Conservation (phyloP, 2,329 filamentous ascomycete genomes). For the Calonectria hawksworthii region DNA sequence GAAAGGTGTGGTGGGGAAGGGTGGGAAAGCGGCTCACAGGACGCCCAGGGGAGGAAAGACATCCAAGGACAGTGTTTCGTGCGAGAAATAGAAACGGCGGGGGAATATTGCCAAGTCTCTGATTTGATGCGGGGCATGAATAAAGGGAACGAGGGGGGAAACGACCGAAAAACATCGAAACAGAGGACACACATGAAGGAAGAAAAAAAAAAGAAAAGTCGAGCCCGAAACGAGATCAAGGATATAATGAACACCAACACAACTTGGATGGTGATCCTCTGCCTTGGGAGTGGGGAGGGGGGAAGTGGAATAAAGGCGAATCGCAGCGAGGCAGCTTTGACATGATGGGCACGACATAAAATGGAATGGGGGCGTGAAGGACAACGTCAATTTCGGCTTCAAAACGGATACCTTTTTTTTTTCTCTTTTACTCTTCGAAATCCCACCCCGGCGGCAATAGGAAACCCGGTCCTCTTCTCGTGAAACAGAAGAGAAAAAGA, state of each 20-base stretch:
- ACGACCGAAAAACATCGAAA: neutral
- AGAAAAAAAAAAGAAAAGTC: neutral
- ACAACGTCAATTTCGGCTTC: neutral
- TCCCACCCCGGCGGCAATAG: neutral
- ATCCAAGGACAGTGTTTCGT: neutral
- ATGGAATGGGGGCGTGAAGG: neutral
- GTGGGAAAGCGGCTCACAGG: constrained; percentile 36
- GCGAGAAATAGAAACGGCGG: neutral
- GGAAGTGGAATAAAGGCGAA: neutral
- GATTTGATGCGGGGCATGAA: neutral
- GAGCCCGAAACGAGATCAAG: neutral
- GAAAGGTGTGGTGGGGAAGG: neutral
- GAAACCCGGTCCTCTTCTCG: neutral
- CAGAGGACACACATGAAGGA: neutral
- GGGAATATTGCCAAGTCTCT: neutral
- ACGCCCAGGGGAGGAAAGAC: constrained; percentile 10
- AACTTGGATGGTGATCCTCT: neutral
- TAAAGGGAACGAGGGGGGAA: neutral
- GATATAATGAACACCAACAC: neutral
- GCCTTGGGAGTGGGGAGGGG: neutral
- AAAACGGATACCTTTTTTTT: neutral
- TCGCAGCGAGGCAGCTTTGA: no score
- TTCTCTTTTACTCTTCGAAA: neutral
- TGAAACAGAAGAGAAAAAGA: neutral
- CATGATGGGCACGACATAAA: neutral